Evolutionary conservation across 1,284 basidiomycete genomes (phyloP), one percentile per base, ranked within the genome.

Genomic region (Salmacisia buchloeana): DNA sequence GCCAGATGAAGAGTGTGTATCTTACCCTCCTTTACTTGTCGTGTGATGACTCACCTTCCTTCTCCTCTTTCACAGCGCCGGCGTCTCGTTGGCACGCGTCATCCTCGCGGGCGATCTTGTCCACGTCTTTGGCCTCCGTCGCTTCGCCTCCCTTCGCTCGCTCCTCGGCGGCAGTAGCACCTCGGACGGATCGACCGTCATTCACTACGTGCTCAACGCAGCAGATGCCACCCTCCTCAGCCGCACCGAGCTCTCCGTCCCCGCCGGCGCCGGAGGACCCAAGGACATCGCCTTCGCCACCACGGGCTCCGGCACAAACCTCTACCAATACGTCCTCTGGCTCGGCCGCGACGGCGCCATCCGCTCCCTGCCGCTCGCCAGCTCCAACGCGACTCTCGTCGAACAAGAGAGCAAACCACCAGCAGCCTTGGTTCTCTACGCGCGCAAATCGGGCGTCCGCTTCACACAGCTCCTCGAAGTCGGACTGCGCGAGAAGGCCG

Each of bases 301-400:
- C 12, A 36, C 56, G 3, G 34, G 31, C 15, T 27, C 49, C 1
- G 27, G 15, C 25, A 54, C 31, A 12, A n/a, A 27, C 15, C 12
- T 54, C 25, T 13, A 63, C 33, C 68, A 75, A n/a, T 74, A 75
- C 64, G 61, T 78, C 18, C 74, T 72, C 27, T 78, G 71, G 69
- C 63, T 75, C 33, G 69, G 71, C 58, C 69, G 59, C 41, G 74
- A 77, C 45, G 73, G 75, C 31, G 63, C 66, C 18, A 66, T 76
- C 35, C 67, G 69, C 10, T 66, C 67, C 13, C 64, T 69, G 29
- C 69, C 70, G 13, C 58, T 75, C 43, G 72, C 49, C 3, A 33
- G 34, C 29, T 13, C 31, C 29, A 33, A 29, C 49, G n/a, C 49
- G 13, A 31, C 49, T 7, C 25, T 7, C 2, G 49, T 33, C 3